Evolutionary conservation across 148 eudicot species (phyloP).

Genomic region (Silene latifolia): DNA sequence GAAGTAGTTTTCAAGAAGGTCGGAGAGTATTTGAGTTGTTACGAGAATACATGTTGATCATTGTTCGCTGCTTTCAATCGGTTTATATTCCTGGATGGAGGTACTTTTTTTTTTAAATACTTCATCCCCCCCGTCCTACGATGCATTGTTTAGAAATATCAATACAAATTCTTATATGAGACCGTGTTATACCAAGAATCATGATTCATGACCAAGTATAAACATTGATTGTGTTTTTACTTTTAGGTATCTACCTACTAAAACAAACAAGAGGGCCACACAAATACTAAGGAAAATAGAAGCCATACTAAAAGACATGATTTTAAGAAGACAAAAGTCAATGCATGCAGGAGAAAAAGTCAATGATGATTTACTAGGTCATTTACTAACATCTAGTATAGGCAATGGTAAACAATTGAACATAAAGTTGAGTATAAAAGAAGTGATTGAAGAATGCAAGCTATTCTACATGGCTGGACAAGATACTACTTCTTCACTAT

Average conservation of each 20-base stretch:
- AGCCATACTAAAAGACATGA: constrained; percentile 24
- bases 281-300: constrained; percentile 32
- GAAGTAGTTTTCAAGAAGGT: constrained; percentile 44
- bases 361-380: constrained; percentile 34
- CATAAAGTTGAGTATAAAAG: constrained; percentile 33
- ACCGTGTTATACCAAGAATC: too few species aligned
- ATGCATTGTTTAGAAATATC: too few species aligned
- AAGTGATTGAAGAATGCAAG: constrained; percentile 51
- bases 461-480: constrained; percentile 44
- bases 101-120: constrained; percentile 6
- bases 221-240: too few species aligned
- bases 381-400: constrained; percentile 30
- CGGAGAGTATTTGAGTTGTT: constrained; percentile 36
- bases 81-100: constrained; percentile 43
- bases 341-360: constrained; percentile 27
- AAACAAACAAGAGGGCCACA: constrained; percentile 30
- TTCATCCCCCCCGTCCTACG: too few species aligned
- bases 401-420: constrained; percentile 1
- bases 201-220: too few species aligned
- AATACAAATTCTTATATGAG: not conserved
- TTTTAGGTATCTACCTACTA: constrained; percentile 36
- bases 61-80: not conserved
- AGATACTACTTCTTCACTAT: constrained; percentile 37
- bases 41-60: constrained; percentile 29
- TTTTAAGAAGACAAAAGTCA: constrained; percentile 26